Conservation (phyloP, 768 basidiomycete genomes). For the Mycena maculata region DNA sequence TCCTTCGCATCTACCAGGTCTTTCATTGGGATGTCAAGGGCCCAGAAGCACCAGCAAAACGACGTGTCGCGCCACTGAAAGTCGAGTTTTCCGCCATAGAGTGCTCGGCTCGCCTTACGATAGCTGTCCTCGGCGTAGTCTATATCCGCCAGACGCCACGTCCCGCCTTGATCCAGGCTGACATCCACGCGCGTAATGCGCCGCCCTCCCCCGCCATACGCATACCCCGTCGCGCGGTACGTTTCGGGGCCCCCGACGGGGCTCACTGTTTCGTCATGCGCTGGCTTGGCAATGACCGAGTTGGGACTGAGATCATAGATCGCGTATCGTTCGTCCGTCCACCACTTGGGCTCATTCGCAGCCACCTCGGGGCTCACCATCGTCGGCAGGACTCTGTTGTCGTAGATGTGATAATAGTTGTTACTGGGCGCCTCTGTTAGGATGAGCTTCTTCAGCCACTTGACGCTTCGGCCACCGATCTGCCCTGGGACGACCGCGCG, state of each 20-base stretch:
- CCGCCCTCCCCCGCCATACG: conserved; percentile 71
- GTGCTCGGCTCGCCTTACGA: conserved; percentile 7
- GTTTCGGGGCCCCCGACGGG: conserved; percentile 26
- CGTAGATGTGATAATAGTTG: conserved; percentile 53
- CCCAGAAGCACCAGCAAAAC: conserved; percentile 72
- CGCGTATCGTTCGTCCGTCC: conserved; percentile 44
- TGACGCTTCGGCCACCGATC: conserved; percentile 70
- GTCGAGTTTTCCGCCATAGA: conserved; percentile 21
- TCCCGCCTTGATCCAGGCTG: conserved; percentile 29
- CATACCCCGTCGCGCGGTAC: conserved; percentile 66
- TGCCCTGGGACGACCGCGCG: conserved; percentile 72
- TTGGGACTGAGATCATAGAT: conserved; percentile 71
- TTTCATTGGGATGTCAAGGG: conserved; percentile 49
- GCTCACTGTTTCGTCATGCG: conserved; percentile 60
- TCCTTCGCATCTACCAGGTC: conserved; percentile 48
- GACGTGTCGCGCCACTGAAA: conserved; percentile 23
- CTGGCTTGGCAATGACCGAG: conserved; percentile 65
- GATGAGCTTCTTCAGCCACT: conserved; percentile 71
- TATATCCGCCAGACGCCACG: conserved; percentile 60
- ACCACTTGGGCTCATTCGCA: conserved; percentile 1
- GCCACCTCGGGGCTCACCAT: conserved; percentile 66
- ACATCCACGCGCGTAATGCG: conserved; percentile 69
- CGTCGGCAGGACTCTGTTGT: conserved; percentile 73
- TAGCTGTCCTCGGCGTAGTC: conserved; percentile 20
- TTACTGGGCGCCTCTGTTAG: conserved; percentile 57